Evolutionary conservation across 495 filamentous ascomycete genomes (phyloP), one percentile per base, ranked within the genome.

Genomic region (Penicillium robsamsonii): DNA sequence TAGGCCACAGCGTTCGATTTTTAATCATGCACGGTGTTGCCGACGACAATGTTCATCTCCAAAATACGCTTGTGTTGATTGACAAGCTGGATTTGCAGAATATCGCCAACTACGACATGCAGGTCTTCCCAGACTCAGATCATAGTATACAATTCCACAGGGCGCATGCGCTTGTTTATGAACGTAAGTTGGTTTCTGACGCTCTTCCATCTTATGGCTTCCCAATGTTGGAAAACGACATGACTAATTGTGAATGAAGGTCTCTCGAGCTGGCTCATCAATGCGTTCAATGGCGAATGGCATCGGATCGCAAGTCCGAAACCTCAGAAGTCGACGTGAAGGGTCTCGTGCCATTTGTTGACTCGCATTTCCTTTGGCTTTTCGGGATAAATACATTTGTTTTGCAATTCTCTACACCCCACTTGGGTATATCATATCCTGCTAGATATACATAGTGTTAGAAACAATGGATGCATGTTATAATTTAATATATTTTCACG

Each of bases 241-340:
- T 57, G 10, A 50, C 72, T 73, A 66, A 78, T 53, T 20, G 24
- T 20, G 45, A 18, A 48, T 18, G 30, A 57, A 96, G 92, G 90
- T 70, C 75, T 98, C 17, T 85, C 80, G 56, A 95, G 87, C 70
- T 98, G 94, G 92, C 83, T 98, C 51, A 80, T 96, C 68, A 96
- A 97, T 67, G 94, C 95, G 0, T 97, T 98, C 71, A 97, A 97
- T 61, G 95, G 93, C 24, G 93, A 97, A 68, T 98, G 93, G 89
- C 69, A 91, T 47, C 84, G 84, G 58, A 84, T 89, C n/a, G 76
- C 80, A 5, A 73, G 86, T 41, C 82, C 92, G 6, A 81, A 83
- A 60, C 91, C 91, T 0, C 62, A 69, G 30, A 65, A 67, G 22
- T 69, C 69, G 13, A 7, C 44, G 44, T 72, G 65, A 67, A 54